Conservation (phyloP, 495 filamentous ascomycete species). For the Choiromyces venosus region DNA sequence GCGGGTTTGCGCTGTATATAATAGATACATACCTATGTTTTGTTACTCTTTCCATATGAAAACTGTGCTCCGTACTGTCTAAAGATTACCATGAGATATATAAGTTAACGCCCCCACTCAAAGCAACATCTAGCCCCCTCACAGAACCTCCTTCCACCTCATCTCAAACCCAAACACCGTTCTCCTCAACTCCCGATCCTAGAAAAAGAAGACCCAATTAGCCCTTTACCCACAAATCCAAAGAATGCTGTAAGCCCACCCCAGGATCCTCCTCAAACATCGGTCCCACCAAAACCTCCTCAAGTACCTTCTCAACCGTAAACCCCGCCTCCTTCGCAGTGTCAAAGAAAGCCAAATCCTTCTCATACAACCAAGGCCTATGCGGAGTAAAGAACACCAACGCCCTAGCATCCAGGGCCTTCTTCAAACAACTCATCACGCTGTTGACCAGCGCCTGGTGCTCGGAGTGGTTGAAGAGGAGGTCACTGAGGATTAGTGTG, state of each 20-base stretch:
- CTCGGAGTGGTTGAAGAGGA: constrained; percentile 83
- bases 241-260: constrained; percentile 45
- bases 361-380: constrained; percentile 77
- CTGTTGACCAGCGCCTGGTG: constrained; percentile 69
- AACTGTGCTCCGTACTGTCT: background rate
- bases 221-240: background rate
- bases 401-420: constrained; percentile 54
- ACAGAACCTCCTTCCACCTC: constrained; percentile 45
- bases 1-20: background rate
- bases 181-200: constrained; percentile 65
- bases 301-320: constrained; percentile 66
- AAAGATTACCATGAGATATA: background rate
- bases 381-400: constrained; percentile 92
- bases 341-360: constrained; percentile 82
- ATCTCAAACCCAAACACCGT: constrained; percentile 79
- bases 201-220: constrained; percentile 9
- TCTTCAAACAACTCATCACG: constrained; percentile 58
- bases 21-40: background rate
- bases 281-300: constrained; percentile 72
- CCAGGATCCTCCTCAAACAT: constrained; percentile 86
- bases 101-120: background rate
- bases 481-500: constrained; percentile 74
- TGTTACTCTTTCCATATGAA: background rate
- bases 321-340: constrained; percentile 63
- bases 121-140: background rate